Evolutionary conservation across 1,284 basidiomycete genomes (phyloP), one percentile per base, ranked within the genome.

Genomic region (Bondarzewia mesenterica): DNA sequence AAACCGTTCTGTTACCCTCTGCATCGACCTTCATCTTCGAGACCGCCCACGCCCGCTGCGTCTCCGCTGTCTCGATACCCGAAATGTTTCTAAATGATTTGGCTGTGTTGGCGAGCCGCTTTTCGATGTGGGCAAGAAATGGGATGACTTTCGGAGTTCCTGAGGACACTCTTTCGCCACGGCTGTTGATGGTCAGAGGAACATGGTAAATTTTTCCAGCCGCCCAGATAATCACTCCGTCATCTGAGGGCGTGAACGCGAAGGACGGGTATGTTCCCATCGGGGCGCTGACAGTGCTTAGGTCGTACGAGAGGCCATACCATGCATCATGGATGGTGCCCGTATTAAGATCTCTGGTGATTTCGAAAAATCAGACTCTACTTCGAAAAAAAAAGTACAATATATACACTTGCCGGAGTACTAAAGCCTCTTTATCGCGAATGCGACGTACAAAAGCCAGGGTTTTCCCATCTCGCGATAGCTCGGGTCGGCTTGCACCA

Each of bases 211-310:
- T 82, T 52, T 84, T 75, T 7, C 83, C 83, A 2, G 78, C 73
- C 4, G 84, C 80, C 83, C 83, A 87, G 49, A 87, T 79, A 52
- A 87, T 70, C 49, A 87, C 66, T 0, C 78, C 81, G 51, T 75
- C 69, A 53, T 82, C 78, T 6, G 66, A 63, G 0, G 81, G 78
- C 0, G 78, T 75, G 60, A 85, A 86, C 3, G 82, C 71, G 56
- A 82, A 87, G 1, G 82, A 80, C 0, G 85, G 83, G 54, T 86
- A 87, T 21, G 84, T 83, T 15, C 84, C 82, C 79, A 85, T 85
- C 0, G 83, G 81, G 5, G 83, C 80, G 8, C 77, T 83, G 42
- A 83, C 69, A 4, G 63, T 61, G n/a, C 71, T 70, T 15, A 79
- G 66, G 57, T 87, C 84, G 54, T 82, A 85, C 1, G 73, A 79